These are phyloP conservation scores for Pythium diclinum DNA, from an alignment of 352 stramenopile genomes.

Conservation along the genomic window DNA sequence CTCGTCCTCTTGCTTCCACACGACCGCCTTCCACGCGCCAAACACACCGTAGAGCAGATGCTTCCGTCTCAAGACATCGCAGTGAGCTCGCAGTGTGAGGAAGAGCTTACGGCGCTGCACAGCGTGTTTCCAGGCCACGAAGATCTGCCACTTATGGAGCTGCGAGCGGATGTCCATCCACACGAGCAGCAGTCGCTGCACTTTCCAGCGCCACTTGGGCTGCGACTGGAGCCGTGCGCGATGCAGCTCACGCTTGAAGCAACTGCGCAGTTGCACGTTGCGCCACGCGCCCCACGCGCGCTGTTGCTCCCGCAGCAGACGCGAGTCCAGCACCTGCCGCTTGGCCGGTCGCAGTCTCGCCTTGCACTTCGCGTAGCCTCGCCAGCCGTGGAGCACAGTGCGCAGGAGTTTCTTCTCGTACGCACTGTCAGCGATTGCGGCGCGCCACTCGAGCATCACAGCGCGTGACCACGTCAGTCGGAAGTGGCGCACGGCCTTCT, in stretches of 20 bases:
- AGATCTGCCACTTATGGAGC: slow-evolving; percentile 35
- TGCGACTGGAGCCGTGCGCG: slow-evolving; percentile 41
- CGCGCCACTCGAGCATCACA: slow-evolving; percentile 44
- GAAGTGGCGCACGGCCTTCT: slow-evolving; percentile 29
- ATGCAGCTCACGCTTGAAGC: slow-evolving; percentile 57
- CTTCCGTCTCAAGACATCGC: slow-evolving; percentile 29
- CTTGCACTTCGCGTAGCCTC: slow-evolving; percentile 38
- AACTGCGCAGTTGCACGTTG: slow-evolving; percentile 48
- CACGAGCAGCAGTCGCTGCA: slow-evolving; percentile 47
- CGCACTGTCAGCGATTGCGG: slow-evolving; percentile 42
- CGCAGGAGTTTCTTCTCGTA: slow-evolving; percentile 43
- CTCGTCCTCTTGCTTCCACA: slow-evolving; percentile 56
- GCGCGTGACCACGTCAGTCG: slow-evolving; percentile 8
- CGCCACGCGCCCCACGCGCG: slow-evolving; percentile 47
- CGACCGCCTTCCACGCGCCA: slow-evolving; percentile 54
- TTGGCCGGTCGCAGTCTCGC: slow-evolving; percentile 39
- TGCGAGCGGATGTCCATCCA: slow-evolving; percentile 40
- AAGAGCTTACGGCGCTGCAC: slow-evolving; percentile 50
- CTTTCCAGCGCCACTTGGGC: slow-evolving; percentile 40
- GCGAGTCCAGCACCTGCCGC: slow-evolving; percentile 19
- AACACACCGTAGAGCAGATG: slow-evolving; percentile 54
- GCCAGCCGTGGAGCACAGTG: slow-evolving; percentile 26
- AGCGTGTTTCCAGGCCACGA: slow-evolving; percentile 49
- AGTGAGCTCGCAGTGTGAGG: slow-evolving; percentile 44
- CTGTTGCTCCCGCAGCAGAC: slow-evolving; percentile 22